Conservation (phyloP, 352 stramenopile species). For the Phytophthora litchii region DNA sequence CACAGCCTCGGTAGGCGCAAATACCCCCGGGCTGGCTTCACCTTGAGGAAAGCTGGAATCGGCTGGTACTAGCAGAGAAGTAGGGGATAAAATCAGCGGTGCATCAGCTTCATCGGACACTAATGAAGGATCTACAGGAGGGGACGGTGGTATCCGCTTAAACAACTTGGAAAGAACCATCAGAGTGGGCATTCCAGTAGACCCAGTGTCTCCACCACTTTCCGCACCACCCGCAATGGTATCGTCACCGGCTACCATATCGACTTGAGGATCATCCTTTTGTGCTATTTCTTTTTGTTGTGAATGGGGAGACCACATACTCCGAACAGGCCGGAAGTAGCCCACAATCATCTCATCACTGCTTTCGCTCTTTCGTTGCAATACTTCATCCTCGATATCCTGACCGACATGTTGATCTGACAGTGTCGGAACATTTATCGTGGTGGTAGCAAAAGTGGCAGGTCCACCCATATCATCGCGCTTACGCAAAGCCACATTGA, state of each 20-base stretch:
- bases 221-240: slow-evolving; percentile 1
- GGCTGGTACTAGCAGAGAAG: neutral
- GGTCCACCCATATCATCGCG: slow-evolving; percentile 11
- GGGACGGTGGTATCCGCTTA: slow-evolving; percentile 7
- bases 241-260: slow-evolving; percentile 1
- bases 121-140: slow-evolving; percentile 1
- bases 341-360: slow-evolving; percentile 48
- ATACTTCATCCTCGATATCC: slow-evolving; percentile 6
- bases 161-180: slow-evolving; percentile 27
- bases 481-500: slow-evolving; percentile 46
- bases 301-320: slow-evolving; percentile 1
- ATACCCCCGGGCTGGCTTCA: slow-evolving; percentile 2
- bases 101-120: slow-evolving; percentile 1
- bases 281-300: slow-evolving; percentile 4
- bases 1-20: neutral
- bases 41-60: neutral
- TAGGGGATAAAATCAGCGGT: neutral
- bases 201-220: neutral
- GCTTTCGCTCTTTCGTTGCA: slow-evolving; percentile 13
- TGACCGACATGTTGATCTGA: neutral
- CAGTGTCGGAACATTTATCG: neutral
- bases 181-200: neutral
- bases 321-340: slow-evolving; percentile 37
- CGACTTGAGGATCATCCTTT: neutral
- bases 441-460: neutral